Evolutionary conservation across 306 rosid species (phyloP).

Genomic region (Fragaria vesca): DNA sequence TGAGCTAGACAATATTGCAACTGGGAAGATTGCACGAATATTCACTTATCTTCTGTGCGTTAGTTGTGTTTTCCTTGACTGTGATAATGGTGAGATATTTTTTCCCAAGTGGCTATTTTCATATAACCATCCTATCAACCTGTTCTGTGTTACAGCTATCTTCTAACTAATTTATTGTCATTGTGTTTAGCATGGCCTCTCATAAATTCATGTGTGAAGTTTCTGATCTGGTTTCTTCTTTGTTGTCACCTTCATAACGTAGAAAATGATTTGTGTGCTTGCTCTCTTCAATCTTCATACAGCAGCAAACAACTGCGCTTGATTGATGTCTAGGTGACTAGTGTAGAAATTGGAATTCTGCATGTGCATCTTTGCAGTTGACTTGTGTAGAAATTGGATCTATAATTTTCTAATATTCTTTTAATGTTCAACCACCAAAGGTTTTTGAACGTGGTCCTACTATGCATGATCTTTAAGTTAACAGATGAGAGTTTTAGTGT

Average conservation of each 20-base stretch:
- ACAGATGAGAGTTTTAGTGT: neutral
- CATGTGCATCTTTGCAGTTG: neutral
- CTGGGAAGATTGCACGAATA: neutral
- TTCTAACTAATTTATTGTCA: neutral
- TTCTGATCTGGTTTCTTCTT: neutral
- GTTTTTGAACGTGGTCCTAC: neutral
- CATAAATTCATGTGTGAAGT: neutral
- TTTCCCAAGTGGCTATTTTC: neutral
- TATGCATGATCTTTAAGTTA: neutral
- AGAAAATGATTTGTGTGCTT: neutral
- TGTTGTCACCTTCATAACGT: neutral
- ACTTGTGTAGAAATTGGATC: neutral
- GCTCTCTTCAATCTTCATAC: neutral
- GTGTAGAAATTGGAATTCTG: neutral
- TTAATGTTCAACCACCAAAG: neutral
- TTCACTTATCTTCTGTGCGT: neutral
- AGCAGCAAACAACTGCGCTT: neutral
- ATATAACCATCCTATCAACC: neutral
- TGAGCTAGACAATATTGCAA: neutral
- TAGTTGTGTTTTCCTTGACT: neutral
- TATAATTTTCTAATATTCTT: neutral
- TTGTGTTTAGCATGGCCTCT: neutral
- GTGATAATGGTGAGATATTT: neutral
- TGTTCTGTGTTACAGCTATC: neutral
- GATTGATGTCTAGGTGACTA: neutral